Base-by-base conservation (phyloP, 441 rosid species). In the Biscutella laevigata region DNA sequence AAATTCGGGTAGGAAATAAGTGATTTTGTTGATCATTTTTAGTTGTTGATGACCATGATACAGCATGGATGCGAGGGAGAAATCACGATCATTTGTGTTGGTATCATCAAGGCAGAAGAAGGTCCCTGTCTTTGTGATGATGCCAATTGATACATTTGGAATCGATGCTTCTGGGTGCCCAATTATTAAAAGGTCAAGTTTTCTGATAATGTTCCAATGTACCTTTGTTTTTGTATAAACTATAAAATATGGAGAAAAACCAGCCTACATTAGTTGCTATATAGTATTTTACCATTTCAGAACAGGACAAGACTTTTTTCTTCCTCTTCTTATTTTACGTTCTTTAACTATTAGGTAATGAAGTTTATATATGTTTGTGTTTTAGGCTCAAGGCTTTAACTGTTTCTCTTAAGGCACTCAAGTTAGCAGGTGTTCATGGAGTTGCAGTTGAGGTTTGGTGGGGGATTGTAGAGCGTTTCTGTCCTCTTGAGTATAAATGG, bases 361-460 rank as follows among this genome's bases (percentile, higher is more conserved):
- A 57, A 9, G 24, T 64, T 64, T 59, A 14, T 24, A 40, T 51
- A 25, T 70, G 25, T 64, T 59, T 29, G 44, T 53, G 70, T 72
- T 74, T 53, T 74, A 81, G 87, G 78, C 66, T 76, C 70, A 78
- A 71, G 77, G 82, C 82, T 59, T 66, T 81, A 44, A 76, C 76
- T 15, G 74, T 76, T 22, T 78, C 84, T 64, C 69, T 81, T 7
- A 76, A 76, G 68, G 86, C 86, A 51, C 86, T 80, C 66, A 80
- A 80, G 74, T 51, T 77, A 70, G 80, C 82, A 38, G 86, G 86
- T 47, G 82, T 80, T 62, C 76, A 73, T 65, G 86, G 86, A 62
- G 69, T 80, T 44, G 86, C 81, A 7, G 80, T 77, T 20, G 86
- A 80, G 68, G 82, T 80, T 67, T 80, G 86, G 82, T 80, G 86